Evolutionary conservation across 176 grass and related monocot genomes (phyloP), one percentile per base, ranked within the genome.

Genomic region (Avena eriantha): DNA sequence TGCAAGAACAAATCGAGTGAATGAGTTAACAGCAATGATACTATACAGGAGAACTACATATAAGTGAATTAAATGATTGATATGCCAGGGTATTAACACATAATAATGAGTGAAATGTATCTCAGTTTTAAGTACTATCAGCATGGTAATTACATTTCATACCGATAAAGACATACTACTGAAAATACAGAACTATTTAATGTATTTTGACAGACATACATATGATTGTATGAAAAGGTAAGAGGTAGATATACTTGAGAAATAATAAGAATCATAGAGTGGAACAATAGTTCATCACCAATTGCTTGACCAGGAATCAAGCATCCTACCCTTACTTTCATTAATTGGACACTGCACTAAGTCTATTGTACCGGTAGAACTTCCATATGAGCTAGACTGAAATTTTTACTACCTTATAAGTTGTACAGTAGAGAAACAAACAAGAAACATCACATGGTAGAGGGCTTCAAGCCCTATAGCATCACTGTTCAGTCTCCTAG

Each of bases 1-100:
- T 98, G 81, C 59, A 89, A 80, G 10, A 69, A 22, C 31, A 88
- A 34, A 54, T 65, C 70, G 43, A 55, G 34, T 77, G 58, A 66
- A 78, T 73, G 34, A 56, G 7, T 50, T 78, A 73, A 53, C 46
- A 72, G 17, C 29, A 81, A 84, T 60, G 48, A 55, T 41, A 66
- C 31, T 43, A 11, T 15, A 21, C 18, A 82, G 53, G 33, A 66
- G 8, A 88, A 72, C 19, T 71, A 15, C 55, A 73, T 49, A 50
- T 13, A 64, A 33, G 58, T 88, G 7, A 26, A 88, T 36, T 82
- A 86, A 91, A 71, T 59, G 4, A 69, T 43, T 65, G 22, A 53
- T 48, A 19, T 29, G 21, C 3, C 6, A 60, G 4, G 31, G 4
- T 45, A 86, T 71, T 47, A 86, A 70, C 51, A 50, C 4, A 1